Conservation (phyloP, 306 rosid genomes). For the Quercus parvula region DNA sequence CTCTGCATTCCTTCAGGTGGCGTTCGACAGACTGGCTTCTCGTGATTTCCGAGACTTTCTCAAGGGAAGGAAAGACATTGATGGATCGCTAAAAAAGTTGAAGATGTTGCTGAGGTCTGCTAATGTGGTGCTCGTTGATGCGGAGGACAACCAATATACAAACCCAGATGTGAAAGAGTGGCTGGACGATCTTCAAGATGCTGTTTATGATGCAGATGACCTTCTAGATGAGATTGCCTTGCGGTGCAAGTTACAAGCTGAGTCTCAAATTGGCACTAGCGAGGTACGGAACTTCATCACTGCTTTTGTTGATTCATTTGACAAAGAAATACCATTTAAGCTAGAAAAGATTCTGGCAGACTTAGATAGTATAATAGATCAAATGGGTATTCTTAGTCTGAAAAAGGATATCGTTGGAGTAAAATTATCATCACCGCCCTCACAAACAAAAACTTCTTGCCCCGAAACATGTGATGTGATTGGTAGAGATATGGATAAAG, state of each 20-base stretch:
- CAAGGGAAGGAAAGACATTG: not conserved
- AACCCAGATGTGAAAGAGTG: constrained; percentile 12
- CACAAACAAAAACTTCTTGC: not conserved
- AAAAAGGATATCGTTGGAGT: too few relatives aligned
- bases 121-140: not conserved
- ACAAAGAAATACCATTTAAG: too few relatives aligned
- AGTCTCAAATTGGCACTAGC: not conserved
- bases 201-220: constrained; percentile 16
- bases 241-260: constrained; percentile 8
- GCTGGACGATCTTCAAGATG: constrained; percentile 21
- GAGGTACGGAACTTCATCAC: constrained; percentile 12
- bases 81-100: not conserved
- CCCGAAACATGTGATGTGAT: not conserved
- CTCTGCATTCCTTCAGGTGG: constrained; percentile 19
- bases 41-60: not conserved
- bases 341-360: too few relatives aligned
- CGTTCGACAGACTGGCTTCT: constrained; percentile 14
- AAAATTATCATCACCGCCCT: too few relatives aligned
- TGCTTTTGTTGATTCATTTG: not conserved
- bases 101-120: not conserved
- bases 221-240: constrained; percentile 15
- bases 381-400: too few relatives aligned
- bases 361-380: too few relatives aligned
- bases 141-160: constrained; percentile 16
- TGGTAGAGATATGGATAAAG: constrained; percentile 19